Evolutionary conservation across 2,329 filamentous ascomycete genomes (phyloP), one percentile per base, ranked within the genome.

Genomic region (Paecilomyces niveus): DNA sequence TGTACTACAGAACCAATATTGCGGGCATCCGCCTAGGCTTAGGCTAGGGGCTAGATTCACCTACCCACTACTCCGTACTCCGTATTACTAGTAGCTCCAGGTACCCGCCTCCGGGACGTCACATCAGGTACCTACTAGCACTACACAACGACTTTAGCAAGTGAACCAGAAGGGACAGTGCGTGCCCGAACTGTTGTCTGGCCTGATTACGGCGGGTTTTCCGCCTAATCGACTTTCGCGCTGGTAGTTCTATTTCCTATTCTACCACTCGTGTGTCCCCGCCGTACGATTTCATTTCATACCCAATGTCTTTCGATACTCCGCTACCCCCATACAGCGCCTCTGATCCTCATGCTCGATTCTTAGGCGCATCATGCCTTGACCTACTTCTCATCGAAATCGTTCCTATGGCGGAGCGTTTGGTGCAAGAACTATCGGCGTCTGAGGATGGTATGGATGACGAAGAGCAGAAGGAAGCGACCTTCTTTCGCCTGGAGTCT

Each of bases 341-440:
- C 59, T 83, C 83, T 64, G 91, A 96, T 75, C 89, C 90, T 39
- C 81, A 81, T 60, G 88, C 89, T 59, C 85, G 86, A 61, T 89
- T 92, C 77, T 82, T 97, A 67, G 88, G 85, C 77, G 85, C 88
- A 58, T 94, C 93, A 54, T 92, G 89, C 72, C 86, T 99, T 68
- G 94, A 99, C 76, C 89, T 99, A 67, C 85, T 99, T 58, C 85
- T 99, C 67, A 97, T 97, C 72, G 94, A 99, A 79, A 85, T 99
- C 57, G 94, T 99, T 15, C 94, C 94, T 45, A 88, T 97, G 80
- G 90, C 93, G 4, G 91, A 95, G 75, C 87, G 94, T 64, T 83
- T 97, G 62, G 87, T 90, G 22, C 84, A 87, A 69, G 88, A 94
- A 69, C 81, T 91, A 6, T 64, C 66, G 5, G 59, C 61, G 2